phyloP scores from a whole-genome alignment of 371 early-diverging fungal genomes.

The Mucor irregularis region DNA sequence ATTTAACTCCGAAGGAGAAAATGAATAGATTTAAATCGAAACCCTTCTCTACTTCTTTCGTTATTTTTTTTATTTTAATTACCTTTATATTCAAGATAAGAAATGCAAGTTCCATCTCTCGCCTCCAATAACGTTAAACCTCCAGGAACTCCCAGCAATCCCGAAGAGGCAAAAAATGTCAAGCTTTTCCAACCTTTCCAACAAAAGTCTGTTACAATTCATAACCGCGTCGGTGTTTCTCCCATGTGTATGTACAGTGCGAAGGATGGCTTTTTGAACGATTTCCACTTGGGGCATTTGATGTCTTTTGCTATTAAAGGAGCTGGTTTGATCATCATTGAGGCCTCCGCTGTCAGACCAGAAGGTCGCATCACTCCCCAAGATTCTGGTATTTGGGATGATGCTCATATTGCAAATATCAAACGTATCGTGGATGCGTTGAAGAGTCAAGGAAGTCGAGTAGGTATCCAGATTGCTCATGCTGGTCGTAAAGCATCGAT shows the following conservation, averaged over 20 bases:
- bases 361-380: conserved; percentile 80
- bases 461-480: conserved; percentile 81
- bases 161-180: conserved; percentile 13
- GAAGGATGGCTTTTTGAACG: conserved; percentile 20
- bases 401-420: conserved; percentile 68
- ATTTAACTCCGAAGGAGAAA: too few species aligned
- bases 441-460: conserved; percentile 61
- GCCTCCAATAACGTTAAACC: conserved; percentile 12
- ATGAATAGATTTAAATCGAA: too few species aligned
- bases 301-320: conserved; percentile 75
- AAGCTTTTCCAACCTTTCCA: conserved; percentile 63
- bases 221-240: conserved; percentile 77
- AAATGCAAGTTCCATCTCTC: conserved; percentile 5
- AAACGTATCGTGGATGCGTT: conserved; percentile 62
- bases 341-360: conserved; percentile 77
- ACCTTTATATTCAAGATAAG: too few species aligned
- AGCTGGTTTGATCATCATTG: conserved; percentile 73
- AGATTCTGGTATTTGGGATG: conserved; percentile 72
- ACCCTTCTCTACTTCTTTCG: background rate
- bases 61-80: background rate
- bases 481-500: conserved; percentile 82
- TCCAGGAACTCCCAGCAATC: conserved; percentile 18
- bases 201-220: conserved; percentile 54
- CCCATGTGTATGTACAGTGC: conserved; percentile 75
- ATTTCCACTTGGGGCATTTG: conserved; percentile 68